A percentile compares a stretch with the other conserved stretches of the same genome.
phyloP scores from a whole-genome alignment of 2,329 filamentous ascomycete species.

The Clarireedia hainanense region DNA sequence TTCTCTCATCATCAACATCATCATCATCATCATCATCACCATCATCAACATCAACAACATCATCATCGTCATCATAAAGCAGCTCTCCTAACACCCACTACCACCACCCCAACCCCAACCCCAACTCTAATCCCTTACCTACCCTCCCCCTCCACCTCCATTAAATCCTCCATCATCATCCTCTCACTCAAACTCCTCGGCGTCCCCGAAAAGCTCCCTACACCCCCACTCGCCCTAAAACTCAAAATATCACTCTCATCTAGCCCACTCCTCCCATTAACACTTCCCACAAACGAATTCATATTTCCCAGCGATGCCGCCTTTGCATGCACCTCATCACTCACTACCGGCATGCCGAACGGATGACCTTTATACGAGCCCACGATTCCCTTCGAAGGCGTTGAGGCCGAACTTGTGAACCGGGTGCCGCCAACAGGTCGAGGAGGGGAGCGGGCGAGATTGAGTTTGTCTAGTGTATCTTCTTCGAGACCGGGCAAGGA shows the following conservation, averaged over 20 bases:
- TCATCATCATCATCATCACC: background rate
- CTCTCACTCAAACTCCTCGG: conserved; percentile 27
- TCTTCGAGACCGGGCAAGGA: background rate
- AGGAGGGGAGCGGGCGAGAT: conserved; percentile 10
- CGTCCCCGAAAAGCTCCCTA: conserved; percentile 19
- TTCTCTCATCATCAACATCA: no score
- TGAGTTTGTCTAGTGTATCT: background rate
- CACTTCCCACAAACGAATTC: conserved; percentile 44
- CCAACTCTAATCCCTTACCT: background rate
- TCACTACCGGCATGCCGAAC: conserved; percentile 45
- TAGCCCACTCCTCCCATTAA: conserved; percentile 29
- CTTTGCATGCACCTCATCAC: conserved; percentile 40
- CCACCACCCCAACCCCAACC: background rate
- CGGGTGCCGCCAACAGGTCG: background rate
- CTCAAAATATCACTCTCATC: conserved; percentile 24
- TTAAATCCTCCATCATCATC: conserved; percentile 27
- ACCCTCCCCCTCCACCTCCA: conserved; percentile 8
- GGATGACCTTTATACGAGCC: conserved; percentile 47
- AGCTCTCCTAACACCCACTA: background rate
- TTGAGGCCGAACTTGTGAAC: background rate
- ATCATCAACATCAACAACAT: background rate
- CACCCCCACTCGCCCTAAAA: conserved; percentile 18
- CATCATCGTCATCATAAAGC: background rate
- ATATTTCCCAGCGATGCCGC: conserved; percentile 42
- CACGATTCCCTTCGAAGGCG: conserved; percentile 20